Evolutionary conservation across 2,329 filamentous ascomycete species (phyloP), one percentile per base, ranked within the genome.

Genomic region (Epichloe sibirici): DNA sequence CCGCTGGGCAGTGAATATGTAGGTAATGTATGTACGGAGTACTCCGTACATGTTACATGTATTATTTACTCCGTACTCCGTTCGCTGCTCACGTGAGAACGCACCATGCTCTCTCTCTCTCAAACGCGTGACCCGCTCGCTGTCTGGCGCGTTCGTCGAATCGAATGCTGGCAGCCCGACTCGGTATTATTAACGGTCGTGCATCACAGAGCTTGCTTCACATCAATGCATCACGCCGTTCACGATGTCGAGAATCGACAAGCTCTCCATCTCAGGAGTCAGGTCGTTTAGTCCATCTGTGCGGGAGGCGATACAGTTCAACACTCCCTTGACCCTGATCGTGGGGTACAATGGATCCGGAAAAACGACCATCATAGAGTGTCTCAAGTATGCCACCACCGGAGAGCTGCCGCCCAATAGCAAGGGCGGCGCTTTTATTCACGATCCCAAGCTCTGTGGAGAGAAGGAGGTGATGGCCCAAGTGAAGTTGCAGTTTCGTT

Each of bases 331-430:
- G 53, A 98, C 93, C 12, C 78, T 98, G 56, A 98, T 98, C 60
- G 94, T 98, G 54, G 93, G 93, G 54, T 88, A 90, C 70, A 98
- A 98, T 72, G 93, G 93, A 52, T 97, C 91, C 1, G 93, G 93
- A 56, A 98, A 98, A 73, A 98, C 93, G 9, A 97, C 93, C 53
- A 95, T 98, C 65, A 98, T 98, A 69, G 93, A 98, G 69, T 95
- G 90, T 66, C 85, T 98, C 63, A 96, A 96, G 66, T 98, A 96
- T 82, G 90, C 88, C 50, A 96, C 94, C 17, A 96, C 90, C 7
- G 94, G 93, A 53, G 87, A 94, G 63, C 79, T 95, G 47, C 93
- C 93, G 1, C 89, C 93, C 35, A 95, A 96, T 73, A 90, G 85
- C 72, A 86, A 84, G 60, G 86, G 86, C 31, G 90, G 90, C 35